A percentile compares a stretch with the other conserved stretches of the same genome.
Conservation (phyloP, 2,329 filamentous ascomycete species). For the Rhinocladiella mackenziei region DNA sequence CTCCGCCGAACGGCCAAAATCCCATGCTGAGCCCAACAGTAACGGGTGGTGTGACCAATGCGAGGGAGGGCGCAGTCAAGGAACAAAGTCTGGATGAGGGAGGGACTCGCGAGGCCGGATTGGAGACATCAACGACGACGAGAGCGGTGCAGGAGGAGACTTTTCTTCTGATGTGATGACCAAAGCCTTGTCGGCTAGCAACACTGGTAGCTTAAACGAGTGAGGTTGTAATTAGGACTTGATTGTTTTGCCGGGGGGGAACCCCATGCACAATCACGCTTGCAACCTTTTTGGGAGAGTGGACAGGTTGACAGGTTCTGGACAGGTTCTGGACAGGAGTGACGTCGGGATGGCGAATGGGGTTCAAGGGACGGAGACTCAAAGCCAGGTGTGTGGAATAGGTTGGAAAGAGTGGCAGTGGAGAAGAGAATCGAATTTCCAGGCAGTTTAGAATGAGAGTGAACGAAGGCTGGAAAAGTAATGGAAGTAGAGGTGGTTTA, state of each 20-base stretch:
- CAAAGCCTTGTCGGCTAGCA: constrained; percentile 1
- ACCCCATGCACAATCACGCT: constrained; percentile 15
- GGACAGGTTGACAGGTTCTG: constrained; percentile 8
- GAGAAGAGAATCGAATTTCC: not conserved
- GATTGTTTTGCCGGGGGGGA: constrained; percentile 8
- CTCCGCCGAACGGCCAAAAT: constrained; percentile 30
- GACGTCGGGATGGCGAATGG: constrained; percentile 6
- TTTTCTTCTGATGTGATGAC: not conserved
- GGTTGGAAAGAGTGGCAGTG: constrained; percentile 14
- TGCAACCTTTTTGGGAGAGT: constrained; percentile 5
- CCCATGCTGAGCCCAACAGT: constrained; percentile 27
- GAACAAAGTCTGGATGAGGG: constrained; percentile 12
- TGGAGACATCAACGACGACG: constrained; percentile 24
- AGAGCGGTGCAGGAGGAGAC: constrained; percentile 3
- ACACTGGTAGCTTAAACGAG: constrained; percentile 3
- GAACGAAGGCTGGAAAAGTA: not conserved
- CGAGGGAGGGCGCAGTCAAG: constrained; percentile 12
- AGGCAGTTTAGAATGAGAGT: not conserved
- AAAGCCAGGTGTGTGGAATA: constrained; percentile 1
- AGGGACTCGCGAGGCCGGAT: constrained; percentile 18
- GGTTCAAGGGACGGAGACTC: constrained; percentile 1
- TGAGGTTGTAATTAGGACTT: constrained; percentile 9
- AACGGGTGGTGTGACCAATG: constrained; percentile 3
- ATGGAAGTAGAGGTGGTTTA: constrained; percentile 2
- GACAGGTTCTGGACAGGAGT: constrained; percentile 7